These are phyloP conservation scores for Phytophthora cactorum DNA, from an alignment of 352 stramenopile species.

Conservation along the genomic window DNA sequence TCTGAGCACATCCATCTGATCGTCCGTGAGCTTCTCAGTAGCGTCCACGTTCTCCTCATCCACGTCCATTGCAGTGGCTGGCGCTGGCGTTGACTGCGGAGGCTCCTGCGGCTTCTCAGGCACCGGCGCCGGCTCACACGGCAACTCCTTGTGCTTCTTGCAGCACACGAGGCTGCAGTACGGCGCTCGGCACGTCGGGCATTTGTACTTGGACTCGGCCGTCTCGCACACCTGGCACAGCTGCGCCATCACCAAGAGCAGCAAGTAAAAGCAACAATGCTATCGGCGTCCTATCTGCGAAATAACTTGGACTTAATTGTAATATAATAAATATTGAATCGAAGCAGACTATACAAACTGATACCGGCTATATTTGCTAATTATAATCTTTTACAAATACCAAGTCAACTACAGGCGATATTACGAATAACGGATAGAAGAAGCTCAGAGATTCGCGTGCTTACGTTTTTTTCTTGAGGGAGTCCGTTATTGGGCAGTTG, in stretches of 20 bases:
- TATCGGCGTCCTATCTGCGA: neutral
- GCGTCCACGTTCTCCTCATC: conserved; percentile 44
- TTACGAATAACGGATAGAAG: conserved; percentile 8
- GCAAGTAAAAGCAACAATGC: conserved; percentile 12
- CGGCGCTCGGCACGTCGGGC: conserved; percentile 63
- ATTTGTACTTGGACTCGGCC: conserved; percentile 85
- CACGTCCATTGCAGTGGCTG: conserved; percentile 27
- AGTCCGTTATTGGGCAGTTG: conserved; percentile 29
- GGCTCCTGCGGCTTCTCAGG: conserved; percentile 21
- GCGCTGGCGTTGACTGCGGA: conserved; percentile 3
- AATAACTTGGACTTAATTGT: neutral
- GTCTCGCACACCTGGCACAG: conserved; percentile 61
- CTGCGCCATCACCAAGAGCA: conserved; percentile 43
- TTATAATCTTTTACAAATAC: conserved; percentile 2
- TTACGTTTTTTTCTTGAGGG: conserved; percentile 24
- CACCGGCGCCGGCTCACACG: conserved; percentile 40
- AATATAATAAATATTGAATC: conserved; percentile 8
- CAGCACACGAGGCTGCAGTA: conserved; percentile 84
- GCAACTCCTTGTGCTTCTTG: conserved; percentile 82
- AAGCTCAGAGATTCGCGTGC: conserved; percentile 8
- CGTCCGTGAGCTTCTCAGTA: conserved; percentile 49
- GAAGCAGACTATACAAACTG: conserved; percentile 20
- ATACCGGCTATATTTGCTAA: neutral
- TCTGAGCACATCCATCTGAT: conserved; percentile 56
- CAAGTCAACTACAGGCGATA: neutral